Conservation (phyloP, 768 basidiomycete species). For the Multifurca ochricompacta region DNA sequence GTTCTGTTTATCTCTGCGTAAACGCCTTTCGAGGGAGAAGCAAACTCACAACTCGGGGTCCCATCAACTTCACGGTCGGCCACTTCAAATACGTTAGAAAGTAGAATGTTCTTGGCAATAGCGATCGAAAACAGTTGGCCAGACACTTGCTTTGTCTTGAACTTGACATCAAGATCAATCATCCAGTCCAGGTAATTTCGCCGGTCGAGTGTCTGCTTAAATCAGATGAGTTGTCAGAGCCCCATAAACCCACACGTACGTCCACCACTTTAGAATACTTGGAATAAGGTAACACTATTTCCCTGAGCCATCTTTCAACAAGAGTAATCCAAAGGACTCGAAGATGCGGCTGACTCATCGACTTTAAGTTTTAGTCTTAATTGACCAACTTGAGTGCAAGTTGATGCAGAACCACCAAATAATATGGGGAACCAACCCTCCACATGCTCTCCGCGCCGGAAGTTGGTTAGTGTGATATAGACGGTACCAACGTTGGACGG, state of each 20-base stretch:
- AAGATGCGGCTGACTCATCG: conserved; percentile 52
- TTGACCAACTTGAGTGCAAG: conserved; percentile 63
- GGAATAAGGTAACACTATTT: conserved; percentile 66
- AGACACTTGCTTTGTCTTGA: conserved; percentile 58
- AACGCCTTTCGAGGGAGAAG: neutral
- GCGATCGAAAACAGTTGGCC: conserved; percentile 61
- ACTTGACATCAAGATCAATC: conserved; percentile 55
- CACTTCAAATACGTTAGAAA: conserved; percentile 63
- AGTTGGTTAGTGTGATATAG: conserved; percentile 57
- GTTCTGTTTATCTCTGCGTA: conserved; percentile 2
- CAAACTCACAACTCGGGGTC: conserved; percentile 50
- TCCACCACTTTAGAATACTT: conserved; percentile 54
- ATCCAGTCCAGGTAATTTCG: conserved; percentile 73
- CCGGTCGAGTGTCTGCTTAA: conserved; percentile 40
- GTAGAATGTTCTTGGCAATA: conserved; percentile 53
- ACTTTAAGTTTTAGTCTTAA: conserved; percentile 64
- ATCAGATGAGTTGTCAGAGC: conserved; percentile 1
- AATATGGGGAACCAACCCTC: conserved; percentile 86
- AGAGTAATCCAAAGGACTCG: neutral
- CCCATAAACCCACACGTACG: conserved; percentile 32
- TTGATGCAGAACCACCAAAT: conserved; percentile 38
- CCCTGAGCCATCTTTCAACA: conserved; percentile 36
- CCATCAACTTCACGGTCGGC: conserved; percentile 65
- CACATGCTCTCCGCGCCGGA: conserved; percentile 62
- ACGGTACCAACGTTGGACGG: conserved; percentile 51